phyloP scores from a whole-genome alignment of 2,329 filamentous ascomycete genomes.

The Tolypocladium endophyticum region DNA sequence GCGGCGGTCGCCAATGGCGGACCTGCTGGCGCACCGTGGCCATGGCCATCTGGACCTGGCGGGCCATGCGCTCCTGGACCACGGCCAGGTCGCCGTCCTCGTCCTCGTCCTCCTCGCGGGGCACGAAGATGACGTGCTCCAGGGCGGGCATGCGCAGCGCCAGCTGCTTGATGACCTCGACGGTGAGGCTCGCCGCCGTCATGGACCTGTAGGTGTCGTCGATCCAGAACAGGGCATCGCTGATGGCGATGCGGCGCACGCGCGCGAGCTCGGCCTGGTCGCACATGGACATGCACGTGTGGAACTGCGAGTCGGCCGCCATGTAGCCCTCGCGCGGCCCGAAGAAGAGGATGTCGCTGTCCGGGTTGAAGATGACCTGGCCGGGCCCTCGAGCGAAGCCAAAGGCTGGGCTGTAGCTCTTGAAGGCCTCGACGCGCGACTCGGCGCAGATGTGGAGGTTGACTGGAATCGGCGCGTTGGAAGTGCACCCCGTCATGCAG shows the following conservation, averaged over 20 bases:
- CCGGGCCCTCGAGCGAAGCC: constrained; percentile 29
- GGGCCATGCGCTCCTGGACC: constrained; percentile 22
- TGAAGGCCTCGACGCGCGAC: constrained; percentile 32
- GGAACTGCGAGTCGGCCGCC: constrained; percentile 33
- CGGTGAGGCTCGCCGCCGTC: constrained; percentile 26
- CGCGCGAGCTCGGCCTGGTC: constrained; percentile 26
- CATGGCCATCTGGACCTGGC: constrained; percentile 26
- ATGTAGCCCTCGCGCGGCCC: constrained; percentile 32
- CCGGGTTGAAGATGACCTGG: constrained; percentile 30
- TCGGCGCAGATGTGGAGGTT: constrained; percentile 36
- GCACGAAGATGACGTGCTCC: constrained; percentile 33
- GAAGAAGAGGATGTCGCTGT: constrained; percentile 36
- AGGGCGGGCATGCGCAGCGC: constrained; percentile 26
- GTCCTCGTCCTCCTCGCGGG: constrained; percentile 22
- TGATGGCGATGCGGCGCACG: constrained; percentile 33
- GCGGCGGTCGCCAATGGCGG: constrained; percentile 21
- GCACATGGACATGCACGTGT: constrained; percentile 31
- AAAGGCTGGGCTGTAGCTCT: constrained; percentile 28
- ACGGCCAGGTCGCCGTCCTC: constrained; percentile 17
- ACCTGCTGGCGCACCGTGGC: constrained; percentile 17
- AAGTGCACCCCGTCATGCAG: constrained; percentile 25
- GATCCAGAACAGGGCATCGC: constrained; percentile 31
- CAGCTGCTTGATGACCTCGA: constrained; percentile 28
- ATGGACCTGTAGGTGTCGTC: constrained; percentile 23
- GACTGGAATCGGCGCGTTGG: constrained; percentile 27